Conservation (phyloP, 768 basidiomycete genomes). For the Leccinum imitatum region DNA sequence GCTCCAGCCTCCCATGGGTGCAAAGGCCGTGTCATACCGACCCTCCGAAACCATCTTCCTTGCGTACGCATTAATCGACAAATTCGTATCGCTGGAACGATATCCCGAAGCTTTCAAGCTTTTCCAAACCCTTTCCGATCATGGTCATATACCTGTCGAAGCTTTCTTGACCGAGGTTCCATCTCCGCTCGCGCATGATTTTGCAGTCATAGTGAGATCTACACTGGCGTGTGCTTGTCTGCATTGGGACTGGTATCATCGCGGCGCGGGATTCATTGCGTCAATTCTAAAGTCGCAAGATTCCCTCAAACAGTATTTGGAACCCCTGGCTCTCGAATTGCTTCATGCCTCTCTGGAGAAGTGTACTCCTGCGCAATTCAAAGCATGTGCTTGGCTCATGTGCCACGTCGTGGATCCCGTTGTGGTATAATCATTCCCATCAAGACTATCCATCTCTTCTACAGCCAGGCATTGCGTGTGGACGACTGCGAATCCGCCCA, state of each 20-base stretch:
- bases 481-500: constrained; percentile 38
- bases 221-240: constrained; percentile 52
- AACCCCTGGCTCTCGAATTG: constrained; percentile 42
- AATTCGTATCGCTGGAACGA: constrained; percentile 38
- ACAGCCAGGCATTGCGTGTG: constrained; percentile 37
- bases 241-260: constrained; percentile 51
- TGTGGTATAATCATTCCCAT: constrained; percentile 40
- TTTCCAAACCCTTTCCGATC: constrained; percentile 48
- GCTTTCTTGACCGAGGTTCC: constrained; percentile 42
- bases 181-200: constrained; percentile 34
- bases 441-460: constrained; percentile 47
- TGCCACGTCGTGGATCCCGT: constrained; percentile 33
- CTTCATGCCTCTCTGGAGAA: constrained; percentile 42
- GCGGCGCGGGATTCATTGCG: constrained; percentile 42
- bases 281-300: constrained; percentile 27
- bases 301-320: constrained; percentile 23
- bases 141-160: constrained; percentile 45
- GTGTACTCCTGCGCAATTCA: constrained; percentile 38
- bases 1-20: constrained; percentile 28
- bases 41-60: constrained; percentile 39
- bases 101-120: constrained; percentile 42
- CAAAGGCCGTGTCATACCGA: constrained; percentile 33
- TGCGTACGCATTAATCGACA: constrained; percentile 45
- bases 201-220: constrained; percentile 47
- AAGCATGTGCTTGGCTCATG: constrained; percentile 43